Base-by-base conservation (phyloP, 116 monocot species). In the Papilionanthe hybrid region DNA sequence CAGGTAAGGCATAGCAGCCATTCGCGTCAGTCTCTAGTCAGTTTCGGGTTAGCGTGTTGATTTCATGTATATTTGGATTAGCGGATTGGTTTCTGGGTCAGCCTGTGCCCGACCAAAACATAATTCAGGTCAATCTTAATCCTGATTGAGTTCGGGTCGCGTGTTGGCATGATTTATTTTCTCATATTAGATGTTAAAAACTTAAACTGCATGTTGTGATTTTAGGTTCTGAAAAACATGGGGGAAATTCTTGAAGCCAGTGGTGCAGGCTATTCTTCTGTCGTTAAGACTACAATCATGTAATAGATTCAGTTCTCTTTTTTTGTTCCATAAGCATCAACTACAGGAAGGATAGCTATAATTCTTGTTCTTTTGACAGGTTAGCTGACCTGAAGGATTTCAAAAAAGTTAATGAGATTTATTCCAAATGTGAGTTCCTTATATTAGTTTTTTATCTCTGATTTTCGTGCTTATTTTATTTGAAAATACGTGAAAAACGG, bases 261-360 rank as follows among this genome's bases (percentile, higher is more conserved):
- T 79, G 97, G 97, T 67, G 91, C 87, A n/a, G 80, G 78, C 87
- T 97, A 94, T 74, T 85, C 94, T 72, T 90, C 97, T 29, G 97
- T 97, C 80, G 94, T 97, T 17, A 97, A 97, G 80, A 97, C 97
- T 60, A 97, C 97, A 30, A 97, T 97, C 73, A 90, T 97, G 97
- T 94, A 87, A 7, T 9, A 23, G 47, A 76, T 53, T 77, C 19
- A 29, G 25, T 57, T 57, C 37, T 41, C 6, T 63, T 18, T 78
- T 42, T 18, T 22, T 12, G 37, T 20, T 25, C 41, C 25, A 58
- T 20, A 53, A 53, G 53, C 53, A 32, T 56, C 48, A 42, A 57
- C 43, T 22, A 42, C 32, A 22, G 65, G 18, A 22, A 22, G 18
- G 0, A 47, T 72, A 0, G 10, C 22, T 56, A 27, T 19, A 32